Base-by-base conservation (phyloP, 2,329 filamentous ascomycete species). In the Rhexocercosporidium sp. region DNA sequence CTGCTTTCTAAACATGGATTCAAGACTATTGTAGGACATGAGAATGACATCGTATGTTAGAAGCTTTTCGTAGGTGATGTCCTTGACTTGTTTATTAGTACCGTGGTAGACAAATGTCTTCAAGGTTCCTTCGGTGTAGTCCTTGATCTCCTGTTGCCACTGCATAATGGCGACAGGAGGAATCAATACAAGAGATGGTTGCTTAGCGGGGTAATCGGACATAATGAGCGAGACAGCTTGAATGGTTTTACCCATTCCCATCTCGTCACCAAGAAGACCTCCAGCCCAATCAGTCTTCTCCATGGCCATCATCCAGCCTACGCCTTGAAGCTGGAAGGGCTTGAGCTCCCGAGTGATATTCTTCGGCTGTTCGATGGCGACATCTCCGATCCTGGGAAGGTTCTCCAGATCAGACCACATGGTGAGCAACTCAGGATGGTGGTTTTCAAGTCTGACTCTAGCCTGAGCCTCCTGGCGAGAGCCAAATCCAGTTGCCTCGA, bases 161-260 rank as follows among this genome's bases (percentile, higher is more conserved):
- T 98, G 95, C 92, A 97, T 96, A 59, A 98, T 81, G 47, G 95
- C 95, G 47, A 97, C 95, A 0, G 95, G 95, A 0, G 95, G 95
- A 0, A 97, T 94, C 39, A 97, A 85, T 1, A 98, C 94, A 3
- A 98, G 84, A 0, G 93, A 92, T 1, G 96, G 95, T 64, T 90
- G 82, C 72, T 91, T 91, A 25, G 90, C 92, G 3, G 94, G 95
- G 75, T 92, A 97, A 77, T 98, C 94, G 0, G 95, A 97, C 96
- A 98, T 98, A 79, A 99, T 94, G 53, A 99, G 86, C 3, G 95
- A 97, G 20, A 99, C 96, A 2, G 96, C 95, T 79, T 99, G 96
- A 60, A 99, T 98, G 0, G 96, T 99, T 82, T 99, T 99, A 59
- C 96, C 96, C 81, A 99, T 92, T 7, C 96, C 96, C 96, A 99